Evolutionary conservation across 1,139 yeast genomes (phyloP).

Genomic region (Geotrichum histeridarum): DNA sequence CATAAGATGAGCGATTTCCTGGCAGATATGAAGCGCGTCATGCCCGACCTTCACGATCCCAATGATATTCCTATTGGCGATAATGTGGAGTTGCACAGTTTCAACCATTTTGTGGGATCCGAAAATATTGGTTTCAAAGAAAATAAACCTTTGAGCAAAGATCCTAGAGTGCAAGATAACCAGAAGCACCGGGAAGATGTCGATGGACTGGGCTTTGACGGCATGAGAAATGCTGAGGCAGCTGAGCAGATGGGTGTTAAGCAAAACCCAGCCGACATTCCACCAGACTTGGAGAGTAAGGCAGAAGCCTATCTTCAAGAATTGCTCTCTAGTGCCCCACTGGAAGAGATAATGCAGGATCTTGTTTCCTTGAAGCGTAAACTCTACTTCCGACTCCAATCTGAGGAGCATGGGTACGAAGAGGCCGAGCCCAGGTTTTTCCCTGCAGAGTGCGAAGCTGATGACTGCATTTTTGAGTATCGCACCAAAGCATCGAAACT

Average conservation of each 20-base stretch:
- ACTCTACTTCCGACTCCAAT: conserved; percentile 20
- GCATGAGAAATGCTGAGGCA: conserved; percentile 22
- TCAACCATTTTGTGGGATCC: conserved; percentile 83
- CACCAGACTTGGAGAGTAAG: conserved; percentile 47
- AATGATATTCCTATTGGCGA: conserved; percentile 9
- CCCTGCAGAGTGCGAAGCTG: conserved; percentile 12
- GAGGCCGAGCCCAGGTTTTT: conserved; percentile 2
- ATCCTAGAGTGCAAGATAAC: conserved; percentile 70
- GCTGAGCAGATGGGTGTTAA: conserved; percentile 18
- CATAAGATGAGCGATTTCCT: conserved; percentile 1
- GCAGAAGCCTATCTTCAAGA: conserved; percentile 28
- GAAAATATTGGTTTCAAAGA: conserved; percentile 84
- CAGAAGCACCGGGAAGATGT: conserved; percentile 65
- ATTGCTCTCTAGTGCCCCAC: conserved; percentile 19
- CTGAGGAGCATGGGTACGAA: conserved; percentile 18
- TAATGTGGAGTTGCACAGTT: conserved; percentile 44
- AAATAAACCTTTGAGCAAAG: conserved; percentile 72
- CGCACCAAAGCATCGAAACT: neutral
- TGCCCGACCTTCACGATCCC: conserved; percentile 13
- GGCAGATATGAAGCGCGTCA: conserved; percentile 10
- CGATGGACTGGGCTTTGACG: conserved; percentile 66
- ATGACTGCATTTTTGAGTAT: conserved; percentile 7
- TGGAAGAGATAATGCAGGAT: conserved; percentile 7
- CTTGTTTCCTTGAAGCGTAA: conserved; percentile 19
- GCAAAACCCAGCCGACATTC: conserved; percentile 25